Base-by-base conservation (phyloP, 768 basidiomycete genomes). In the Amanita inopinata region DNA sequence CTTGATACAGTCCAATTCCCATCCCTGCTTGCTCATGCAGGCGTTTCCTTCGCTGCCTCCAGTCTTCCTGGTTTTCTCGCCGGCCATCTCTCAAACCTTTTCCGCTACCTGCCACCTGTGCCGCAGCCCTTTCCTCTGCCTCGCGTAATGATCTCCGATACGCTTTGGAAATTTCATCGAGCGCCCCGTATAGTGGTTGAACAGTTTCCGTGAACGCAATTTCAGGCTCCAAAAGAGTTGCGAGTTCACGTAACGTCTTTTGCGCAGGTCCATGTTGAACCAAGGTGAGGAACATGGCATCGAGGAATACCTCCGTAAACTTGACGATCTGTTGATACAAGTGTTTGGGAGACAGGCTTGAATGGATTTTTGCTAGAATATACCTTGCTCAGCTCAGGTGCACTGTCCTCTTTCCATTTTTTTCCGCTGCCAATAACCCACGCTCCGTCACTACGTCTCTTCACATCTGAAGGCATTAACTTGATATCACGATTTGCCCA, bases 281-380 rank as follows among this genome's bases (percentile, higher is more conserved):
- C 15, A 90, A 65, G 0, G 69, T 60, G 34, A 88, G 66, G 55
- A 84, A 85, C 9, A 74, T 79, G 0, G 84, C 71, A 57, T 90
- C 87, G 19, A 90, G 66, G 42, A 87, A 56, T 4, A 67, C 63
- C 59, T 83, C 79, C 5, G 82, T 54, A 62, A 88, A 82, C 0
- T 56, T 49, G 17, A 80, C 56, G 40, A 78, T 61, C 81, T 85
- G 53, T 17, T 12, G 19, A 11, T 20, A 18, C 31, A 12, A 37
- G 18, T 12, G 25, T 36, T 31, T 8, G 28, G 31, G 18, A 11
- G 31, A 14, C 18, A 2, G 4, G 12, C 14, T 39, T 25, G 25
- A 19, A 19, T 23, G 36, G 12, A 22, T 27, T 14, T 41, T 37
- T 12, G 36, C 40, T 38, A 40, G 12, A 41, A 46, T 46, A 23